Base-by-base conservation (phyloP, 2,329 filamentous ascomycete species). In the Aspergillus hiratsukae region DNA sequence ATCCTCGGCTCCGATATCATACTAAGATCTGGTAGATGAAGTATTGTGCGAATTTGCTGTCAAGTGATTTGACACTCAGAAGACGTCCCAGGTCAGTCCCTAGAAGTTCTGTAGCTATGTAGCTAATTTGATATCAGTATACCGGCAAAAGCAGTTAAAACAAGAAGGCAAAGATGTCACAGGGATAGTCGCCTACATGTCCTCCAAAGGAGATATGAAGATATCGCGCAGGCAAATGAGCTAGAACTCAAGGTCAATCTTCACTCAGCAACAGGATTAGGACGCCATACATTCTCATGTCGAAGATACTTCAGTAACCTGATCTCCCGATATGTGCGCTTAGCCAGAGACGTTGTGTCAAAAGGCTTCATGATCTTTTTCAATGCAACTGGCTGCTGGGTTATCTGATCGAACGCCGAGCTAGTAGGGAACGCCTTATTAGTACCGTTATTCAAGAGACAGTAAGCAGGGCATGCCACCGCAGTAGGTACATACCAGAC, bases 361-460 rank as follows among this genome's bases (percentile, higher is more conserved):
- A 99, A 99, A 7, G 94, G 94, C 82, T 97, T 97, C 93, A 99
- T 97, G 73, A 99, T 99, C 85, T 99, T 99, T 84, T 99, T 99
- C 75, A 99, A 91, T 56, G 94, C 94, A 59, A 99, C 94, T 77
- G 91, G 90, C 76, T 97, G 92, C 74, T 86, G 90, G 57, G 93
- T 97, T 76, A 99, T 90, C 80, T 97, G 91, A 76, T 99, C 94
- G 78, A 91, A 92, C 55, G 94, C 94, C 63, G 94, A 97, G 78
- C 93, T 97, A 31, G 46, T 45, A 37, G 56, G 48, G 41, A 45
- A 51, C 52, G 14, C 31, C 2, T 35, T 35, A 7, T 37, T 37
- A 37, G 14, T 37, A 17, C 17, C 14, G 14, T 17, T 6, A 37
- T 35, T 35, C 31, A 35, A 35, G 14, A 35, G 31, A 6, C 31